A percentile compares a stretch with the other conserved stretches of the same genome.
phyloP scores from a whole-genome alignment of 108 stramenopile genomes.

The Nannochloropsis salina region DNA sequence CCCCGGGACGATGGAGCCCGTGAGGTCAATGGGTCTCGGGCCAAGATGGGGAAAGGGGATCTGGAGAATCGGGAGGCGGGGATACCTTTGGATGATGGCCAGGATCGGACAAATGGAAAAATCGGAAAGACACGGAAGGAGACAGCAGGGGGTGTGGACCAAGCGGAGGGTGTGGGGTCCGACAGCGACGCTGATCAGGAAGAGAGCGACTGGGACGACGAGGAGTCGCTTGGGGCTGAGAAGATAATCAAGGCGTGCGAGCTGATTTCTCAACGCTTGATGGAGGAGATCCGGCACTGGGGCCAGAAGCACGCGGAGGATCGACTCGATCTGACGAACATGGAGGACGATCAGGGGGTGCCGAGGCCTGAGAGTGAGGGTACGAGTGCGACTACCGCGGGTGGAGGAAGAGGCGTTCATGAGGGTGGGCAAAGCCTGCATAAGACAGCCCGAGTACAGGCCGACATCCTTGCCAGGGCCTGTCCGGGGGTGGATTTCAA shows the following conservation, averaged over 20 bases:
- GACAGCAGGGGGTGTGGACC: too few species aligned
- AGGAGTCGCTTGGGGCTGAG: not conserved
- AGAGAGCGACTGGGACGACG: not conserved
- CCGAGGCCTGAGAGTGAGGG: not conserved
- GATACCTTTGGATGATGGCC: not conserved
- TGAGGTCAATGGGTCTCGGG: too few species aligned
- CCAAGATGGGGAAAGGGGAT: too few species aligned
- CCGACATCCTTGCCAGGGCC: not conserved
- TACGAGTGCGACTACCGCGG: not conserved
- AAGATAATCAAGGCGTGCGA: not conserved
- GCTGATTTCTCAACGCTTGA: not conserved
- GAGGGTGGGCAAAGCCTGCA: not conserved
- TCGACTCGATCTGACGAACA: not conserved
- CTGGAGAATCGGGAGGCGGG: not conserved
- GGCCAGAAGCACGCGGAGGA: not conserved
- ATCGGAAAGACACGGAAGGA: too few species aligned
- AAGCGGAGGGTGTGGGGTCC: not conserved
- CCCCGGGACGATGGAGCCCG: too few species aligned
- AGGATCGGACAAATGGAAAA: too few species aligned
- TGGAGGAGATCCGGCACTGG: conserved; percentile 15
- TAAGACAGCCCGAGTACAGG: not conserved
- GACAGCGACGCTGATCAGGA: not conserved
- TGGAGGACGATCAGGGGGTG: not conserved
- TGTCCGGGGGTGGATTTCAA: conserved; percentile 27
- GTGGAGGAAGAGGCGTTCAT: not conserved